Evolutionary conservation across 164 flowering plant genomes (phyloP), one percentile per base, ranked within the genome.

Genomic region (Dillenia suffruticosa): DNA sequence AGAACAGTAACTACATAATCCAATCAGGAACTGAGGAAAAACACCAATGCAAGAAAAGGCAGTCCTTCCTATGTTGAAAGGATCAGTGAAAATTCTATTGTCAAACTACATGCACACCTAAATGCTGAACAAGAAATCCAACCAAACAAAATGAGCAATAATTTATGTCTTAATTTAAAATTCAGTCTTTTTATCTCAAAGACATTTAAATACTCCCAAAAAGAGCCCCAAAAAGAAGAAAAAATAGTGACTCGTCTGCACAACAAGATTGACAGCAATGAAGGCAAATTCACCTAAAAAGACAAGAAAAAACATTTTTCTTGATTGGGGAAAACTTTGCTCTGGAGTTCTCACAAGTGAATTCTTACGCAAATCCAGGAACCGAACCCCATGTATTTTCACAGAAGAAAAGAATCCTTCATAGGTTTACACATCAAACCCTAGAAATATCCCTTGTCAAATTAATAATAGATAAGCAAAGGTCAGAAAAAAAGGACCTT

Each of bases 341-440:
- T 55, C 56, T 58, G 63, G 49, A 51, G 55, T 51, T 51, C 54
- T 14, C 22, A 16, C 17, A n/a, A 5, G 22, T 10, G 9, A 7
- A n/a, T 4, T 9, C 24, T 52, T 52, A 12, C 6, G 1, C 11
- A 9, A 52, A 52, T 16, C 22, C 55, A 52, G 19, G 5, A 32
- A 32, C 40, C 40, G 5, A 32, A 32, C 40, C 40, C 40, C 40
- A 32, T 32, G 40, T 32, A 32, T 32, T 32, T 32, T 32, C 40
- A 4, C 40, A 5, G 40, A 32, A 32, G 40, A 52, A 22, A 52
- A 52, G 8, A 19, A 52, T 12, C 14, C 5, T 24, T 55, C 57
- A 24, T 6, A n/a, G 46, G 11, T 45, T 19, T 45, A 2, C 22
- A 56, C 47, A 66, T 48, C 63, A 65, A 72, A 59, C 71, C 71